phyloP scores from a whole-genome alignment of 2,329 filamentous ascomycete species.

The Pleurostoma richardsiae region DNA sequence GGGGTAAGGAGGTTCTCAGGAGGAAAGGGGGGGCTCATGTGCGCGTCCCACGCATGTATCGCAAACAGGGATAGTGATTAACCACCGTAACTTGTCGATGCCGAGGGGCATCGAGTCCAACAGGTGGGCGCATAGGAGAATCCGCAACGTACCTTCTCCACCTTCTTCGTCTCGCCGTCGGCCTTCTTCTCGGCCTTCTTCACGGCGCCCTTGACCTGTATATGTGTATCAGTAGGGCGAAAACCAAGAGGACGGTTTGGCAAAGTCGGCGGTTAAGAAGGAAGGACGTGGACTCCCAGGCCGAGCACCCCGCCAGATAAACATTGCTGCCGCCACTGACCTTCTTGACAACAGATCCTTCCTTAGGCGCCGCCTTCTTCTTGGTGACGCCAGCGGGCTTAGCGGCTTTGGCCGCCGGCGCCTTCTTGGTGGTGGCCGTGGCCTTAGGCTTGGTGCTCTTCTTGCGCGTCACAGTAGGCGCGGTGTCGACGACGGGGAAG shows the following conservation, averaged over 20 bases:
- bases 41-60: too few species aligned
- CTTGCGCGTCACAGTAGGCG: conserved; percentile 36
- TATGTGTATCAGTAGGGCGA: not conserved
- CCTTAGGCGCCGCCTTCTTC: conserved; percentile 31
- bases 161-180: conserved; percentile 14
- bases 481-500: conserved; percentile 42
- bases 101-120: too few species aligned
- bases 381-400: conserved; percentile 28
- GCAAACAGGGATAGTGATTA: too few species aligned
- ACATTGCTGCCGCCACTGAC: conserved; percentile 3
- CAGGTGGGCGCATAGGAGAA: too few species aligned
- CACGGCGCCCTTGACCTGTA: conserved; percentile 21
- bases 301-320: not conserved
- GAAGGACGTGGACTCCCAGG: too few species aligned
- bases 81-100: too few species aligned
- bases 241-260: too few species aligned
- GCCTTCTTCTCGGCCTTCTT: conserved; percentile 21
- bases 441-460: conserved; percentile 19
- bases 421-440: conserved; percentile 15
- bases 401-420: conserved; percentile 14
- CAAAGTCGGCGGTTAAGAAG: too few species aligned
- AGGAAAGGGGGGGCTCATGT: not conserved
- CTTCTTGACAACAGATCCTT: conserved; percentile 22
- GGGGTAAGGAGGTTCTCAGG: not conserved
- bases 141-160: conserved; percentile 10